Evolutionary conservation across 495 filamentous ascomycete species (phyloP), one percentile per base, ranked within the genome.

Genomic region (Hypomontagnella monticulosa): DNA sequence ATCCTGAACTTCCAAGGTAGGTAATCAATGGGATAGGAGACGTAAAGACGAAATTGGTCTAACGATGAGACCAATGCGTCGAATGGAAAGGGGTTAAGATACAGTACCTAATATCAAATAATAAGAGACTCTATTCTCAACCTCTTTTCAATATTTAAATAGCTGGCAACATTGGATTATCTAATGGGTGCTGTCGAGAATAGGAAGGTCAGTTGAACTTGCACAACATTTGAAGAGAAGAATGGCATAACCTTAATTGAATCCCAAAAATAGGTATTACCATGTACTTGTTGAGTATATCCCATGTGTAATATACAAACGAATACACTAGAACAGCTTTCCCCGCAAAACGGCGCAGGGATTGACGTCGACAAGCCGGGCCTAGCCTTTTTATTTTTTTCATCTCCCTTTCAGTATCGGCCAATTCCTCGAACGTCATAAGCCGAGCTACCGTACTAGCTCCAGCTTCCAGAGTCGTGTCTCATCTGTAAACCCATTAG

Each of bases 381-480:
- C 48, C 36, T 38, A 38, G 53, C 37, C 11, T 27, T 48, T 57
- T 34, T 32, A n/a, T 36, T 48, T 36, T 33, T 46, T 37, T 33
- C 19, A 4, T 52, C 57, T 33, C 23, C 19, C 19, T 41, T 57
- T 44, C 18, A 44, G 51, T 33, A 4, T 50, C 36, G 38, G 47
- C 41, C 62, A 57, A 67, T 52, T 62, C 12, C 16, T 42, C 33
- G 15, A 68, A 68, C 65, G 65, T 68, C 65, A 63, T 68, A 57
- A 63, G 46, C 51, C 41, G 50, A 60, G 55, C 62, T 65, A 55
- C 5, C 27, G 16, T 30, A 32, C 23, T n/a, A 27, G 15, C 37
- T 9, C 52, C 41, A 65, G 47, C 62, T 59, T 32, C 41, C 9
- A 33, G 51, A 41, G 38, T 43, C 38, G 34, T 33, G 18, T 65